phyloP scores from a whole-genome alignment of 768 basidiomycete species.

The Macrolepiota dolichaula region DNA sequence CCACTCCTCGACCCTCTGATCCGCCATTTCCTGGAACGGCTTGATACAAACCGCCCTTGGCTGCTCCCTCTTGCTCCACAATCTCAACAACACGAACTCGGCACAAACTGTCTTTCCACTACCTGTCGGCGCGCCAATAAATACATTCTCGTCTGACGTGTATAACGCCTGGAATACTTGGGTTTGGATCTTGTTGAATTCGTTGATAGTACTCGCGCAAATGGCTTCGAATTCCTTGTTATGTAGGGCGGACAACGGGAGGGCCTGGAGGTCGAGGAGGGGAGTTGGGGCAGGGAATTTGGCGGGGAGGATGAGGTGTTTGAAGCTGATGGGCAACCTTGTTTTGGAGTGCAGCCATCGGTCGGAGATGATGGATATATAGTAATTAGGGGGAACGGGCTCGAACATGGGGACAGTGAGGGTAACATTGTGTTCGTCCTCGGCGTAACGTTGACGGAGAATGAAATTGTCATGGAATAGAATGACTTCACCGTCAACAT shows the following conservation, averaged over 20 bases:
- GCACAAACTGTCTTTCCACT: conserved; percentile 98
- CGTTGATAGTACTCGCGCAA: conserved; percentile 74
- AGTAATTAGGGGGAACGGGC: conserved; percentile 97
- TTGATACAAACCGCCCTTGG: conserved; percentile 91
- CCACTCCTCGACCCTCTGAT: conserved; percentile 89
- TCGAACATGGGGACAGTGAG: conserved; percentile 96
- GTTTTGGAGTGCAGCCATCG: conserved; percentile 96
- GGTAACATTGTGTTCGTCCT: conserved; percentile 92
- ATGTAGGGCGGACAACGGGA: conserved; percentile 88
- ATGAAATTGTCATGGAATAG: conserved; percentile 94
- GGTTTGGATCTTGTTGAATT: conserved; percentile 98
- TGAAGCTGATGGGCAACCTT: conserved; percentile 93
- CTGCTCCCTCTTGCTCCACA: conserved; percentile 88
- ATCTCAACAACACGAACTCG: conserved; percentile 90
- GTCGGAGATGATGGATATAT: conserved; percentile 92
- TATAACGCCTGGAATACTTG: conserved; percentile 99
- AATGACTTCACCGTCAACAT: conserved; percentile 95
- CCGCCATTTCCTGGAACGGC: conserved; percentile 98
- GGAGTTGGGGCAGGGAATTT: conserved; percentile 93
- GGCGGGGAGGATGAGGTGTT: conserved; percentile 94
- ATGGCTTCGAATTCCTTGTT: conserved; percentile 90
- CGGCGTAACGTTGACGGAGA: conserved; percentile 87
- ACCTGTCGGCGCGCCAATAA: conserved; percentile 95
- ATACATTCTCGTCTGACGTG: conserved; percentile 93
- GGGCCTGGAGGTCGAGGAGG: conserved; percentile 86